Evolutionary conservation across 768 basidiomycete species (phyloP), one percentile per base, ranked within the genome.

Genomic region (Termitomyces bulborhizus): DNA sequence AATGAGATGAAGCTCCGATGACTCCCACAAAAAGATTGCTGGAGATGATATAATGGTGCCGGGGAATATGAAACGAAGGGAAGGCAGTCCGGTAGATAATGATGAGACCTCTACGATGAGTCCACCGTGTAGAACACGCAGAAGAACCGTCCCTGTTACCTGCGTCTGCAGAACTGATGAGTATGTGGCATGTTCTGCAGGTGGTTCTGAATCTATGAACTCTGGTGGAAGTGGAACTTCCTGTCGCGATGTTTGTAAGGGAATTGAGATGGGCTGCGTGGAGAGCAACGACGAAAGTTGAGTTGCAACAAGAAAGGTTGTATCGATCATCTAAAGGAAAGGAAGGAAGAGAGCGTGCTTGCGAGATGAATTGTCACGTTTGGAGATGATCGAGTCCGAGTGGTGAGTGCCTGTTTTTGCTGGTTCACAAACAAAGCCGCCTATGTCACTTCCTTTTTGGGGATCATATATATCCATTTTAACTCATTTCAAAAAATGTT

Each of bases 61-160:
- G 37, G 90, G 90, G 62, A 92, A 90, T 60, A 88, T 76, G 66
- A 94, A 82, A 55, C 90, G 84, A 58, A 93, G 78, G 16, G 90
- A 84, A 32, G 79, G 74, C 2, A 84, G 72, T 59, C 82, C 73
- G 1, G 79, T 76, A 5, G 88, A 82, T 44, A 92, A 73, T n/a
- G 90, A 89, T 37, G 84, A 65, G 45, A 95, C 80, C 64, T 94
- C 90, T 42, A 92, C 69, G 48, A 91, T 84, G 58, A 83, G 70
- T 26, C 85, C 86, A 44, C 79, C 82, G 58, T 93, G 86, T 52
- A 93, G 74, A 45, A 91, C 78, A 57, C 93, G 86, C 46, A 86
- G 69, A 50, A 93, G 78, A 51, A 93, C 76, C 47, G 85, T 78
- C 15, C 88, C 87, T 3, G 84, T 81, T 37, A 69, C 64, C 13